Evolutionary conservation across 2,329 filamentous ascomycete species (phyloP), one percentile per base, ranked within the genome.

Genomic region (Emmonsiellopsis sp.): DNA sequence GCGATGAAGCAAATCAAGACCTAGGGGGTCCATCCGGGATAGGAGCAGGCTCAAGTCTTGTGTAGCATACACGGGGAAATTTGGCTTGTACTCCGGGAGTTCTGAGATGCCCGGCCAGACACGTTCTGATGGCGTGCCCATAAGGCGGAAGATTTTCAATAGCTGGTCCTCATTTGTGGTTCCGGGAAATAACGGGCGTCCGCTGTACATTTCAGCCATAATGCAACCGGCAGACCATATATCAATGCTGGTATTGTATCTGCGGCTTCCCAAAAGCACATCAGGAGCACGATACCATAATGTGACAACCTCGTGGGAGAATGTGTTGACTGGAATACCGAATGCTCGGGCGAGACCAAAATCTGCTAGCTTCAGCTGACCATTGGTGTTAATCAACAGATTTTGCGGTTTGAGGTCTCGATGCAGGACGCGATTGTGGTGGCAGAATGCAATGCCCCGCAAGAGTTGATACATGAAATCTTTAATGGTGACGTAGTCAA

Each of bases 191-290:
- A 98, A 80, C 0, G 93, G 93, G n/a, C 92, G 82, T 3, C 93
- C 93, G 0, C 92, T 96, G 71, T 93, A 97, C 90, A 98, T 96
- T 73, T 98, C 93, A 7, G 93, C 93, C 93, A 98, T 97, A 76
- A 98, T 98, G 71, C 93, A 98, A 53, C 93, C 93, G 5, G 93
- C 93, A 7, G 89, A 95, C 93, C 93, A 98, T 68, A 98, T 97
- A 66, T 98, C 93, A 69, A 98, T 97, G 73, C 89, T 95, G 13
- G 93, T 98, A 73, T 95, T 98, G 75, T 98, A 98, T 27, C 92
- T 97, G 59, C 93, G 79, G 63, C 87, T 93, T 51, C 93, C 93
- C 46, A 98, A 81, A 51, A 98, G 80, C 44, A 98, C 93, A 64
- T 98, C 93, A 0, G 93, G 93, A 0, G 93, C 93, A 45, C 93